Conservation (phyloP, 305 asterid genomes). For the Lippia alba region DNA sequence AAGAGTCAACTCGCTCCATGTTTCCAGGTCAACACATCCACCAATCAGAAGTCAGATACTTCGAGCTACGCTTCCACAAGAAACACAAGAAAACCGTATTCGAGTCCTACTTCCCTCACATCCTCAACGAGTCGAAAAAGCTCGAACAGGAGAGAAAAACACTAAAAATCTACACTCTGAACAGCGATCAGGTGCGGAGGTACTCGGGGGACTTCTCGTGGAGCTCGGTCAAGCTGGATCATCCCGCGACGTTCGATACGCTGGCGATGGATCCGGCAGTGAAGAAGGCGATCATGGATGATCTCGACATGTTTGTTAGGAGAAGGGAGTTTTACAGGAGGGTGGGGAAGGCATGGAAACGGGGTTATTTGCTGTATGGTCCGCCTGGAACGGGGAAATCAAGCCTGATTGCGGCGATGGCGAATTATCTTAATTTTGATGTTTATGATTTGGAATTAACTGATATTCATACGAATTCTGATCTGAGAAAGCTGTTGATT, state of each 20-base stretch:
- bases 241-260: slow-evolving; percentile 55
- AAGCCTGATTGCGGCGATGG: slow-evolving; percentile 63
- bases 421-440: slow-evolving; percentile 57
- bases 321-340: slow-evolving; percentile 48
- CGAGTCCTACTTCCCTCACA: slow-evolving; percentile 48
- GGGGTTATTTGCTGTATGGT: slow-evolving; percentile 58
- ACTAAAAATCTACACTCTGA: slow-evolving; percentile 43
- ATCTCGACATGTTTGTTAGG: slow-evolving; percentile 49
- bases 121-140: slow-evolving; percentile 38
- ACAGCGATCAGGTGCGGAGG: slow-evolving; percentile 34
- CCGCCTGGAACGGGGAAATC: slow-evolving; percentile 67
- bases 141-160: slow-evolving; percentile 44
- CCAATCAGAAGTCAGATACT: slow-evolving; percentile 35
- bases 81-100: slow-evolving; percentile 46
- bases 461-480: slow-evolving; percentile 45
- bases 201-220: slow-evolving; percentile 42
- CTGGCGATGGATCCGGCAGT: slow-evolving; percentile 47
- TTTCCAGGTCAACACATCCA: slow-evolving; percentile 31
- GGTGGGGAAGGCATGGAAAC: slow-evolving; percentile 59
- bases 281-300: slow-evolving; percentile 50
- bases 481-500: slow-evolving; percentile 47
- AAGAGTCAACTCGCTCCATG: slow-evolving; percentile 20
- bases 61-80: slow-evolving; percentile 47
- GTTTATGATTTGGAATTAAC: slow-evolving; percentile 55
- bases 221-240: slow-evolving; percentile 55